Percentiles rank a stretch among this genome's conserved stretches.
Evolutionary conservation across 2,329 filamentous ascomycete species (phyloP).

Genomic region (Passalora sequoiae): DNA sequence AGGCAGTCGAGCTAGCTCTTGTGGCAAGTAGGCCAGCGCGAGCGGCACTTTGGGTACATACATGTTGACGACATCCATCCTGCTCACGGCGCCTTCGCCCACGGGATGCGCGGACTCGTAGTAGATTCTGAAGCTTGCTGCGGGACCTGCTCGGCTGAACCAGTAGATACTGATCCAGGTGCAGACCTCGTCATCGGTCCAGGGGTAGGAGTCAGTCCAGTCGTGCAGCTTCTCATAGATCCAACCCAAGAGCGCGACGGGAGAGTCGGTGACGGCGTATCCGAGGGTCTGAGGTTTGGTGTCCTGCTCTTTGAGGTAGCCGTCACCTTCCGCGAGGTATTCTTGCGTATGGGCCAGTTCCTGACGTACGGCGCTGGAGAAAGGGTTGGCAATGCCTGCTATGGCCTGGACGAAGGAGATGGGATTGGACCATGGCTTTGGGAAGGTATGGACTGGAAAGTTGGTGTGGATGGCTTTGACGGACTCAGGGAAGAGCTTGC

Average conservation of each 20-base stretch:
- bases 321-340: not conserved
- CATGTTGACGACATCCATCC: slow-evolving; percentile 14
- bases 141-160: slow-evolving; percentile 9
- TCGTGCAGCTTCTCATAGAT: slow-evolving; percentile 2
- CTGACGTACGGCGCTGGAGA: not conserved
- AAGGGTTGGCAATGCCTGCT: not conserved
- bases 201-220: not conserved
- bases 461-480: slow-evolving; percentile 59
- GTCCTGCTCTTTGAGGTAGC: slow-evolving; percentile 4
- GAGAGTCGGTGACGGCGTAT: slow-evolving; percentile 4
- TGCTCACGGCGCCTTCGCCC: slow-evolving; percentile 7
- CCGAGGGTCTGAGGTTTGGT: slow-evolving; percentile 1
- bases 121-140: slow-evolving; percentile 10
- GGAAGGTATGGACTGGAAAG: slow-evolving; percentile 31
- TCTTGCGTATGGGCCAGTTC: not conserved
- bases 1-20: slow-evolving; percentile 11
- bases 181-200: slow-evolving; percentile 4
- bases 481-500: slow-evolving; percentile 50
- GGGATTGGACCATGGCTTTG: slow-evolving; percentile 1
- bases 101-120: slow-evolving; percentile 10
- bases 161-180: slow-evolving; percentile 4
- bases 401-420: not conserved
- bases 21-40: slow-evolving; percentile 9
- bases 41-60: slow-evolving; percentile 7
- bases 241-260: slow-evolving; percentile 1